Conservation (phyloP, 495 filamentous ascomycete genomes). For the Evernia prunastri region DNA sequence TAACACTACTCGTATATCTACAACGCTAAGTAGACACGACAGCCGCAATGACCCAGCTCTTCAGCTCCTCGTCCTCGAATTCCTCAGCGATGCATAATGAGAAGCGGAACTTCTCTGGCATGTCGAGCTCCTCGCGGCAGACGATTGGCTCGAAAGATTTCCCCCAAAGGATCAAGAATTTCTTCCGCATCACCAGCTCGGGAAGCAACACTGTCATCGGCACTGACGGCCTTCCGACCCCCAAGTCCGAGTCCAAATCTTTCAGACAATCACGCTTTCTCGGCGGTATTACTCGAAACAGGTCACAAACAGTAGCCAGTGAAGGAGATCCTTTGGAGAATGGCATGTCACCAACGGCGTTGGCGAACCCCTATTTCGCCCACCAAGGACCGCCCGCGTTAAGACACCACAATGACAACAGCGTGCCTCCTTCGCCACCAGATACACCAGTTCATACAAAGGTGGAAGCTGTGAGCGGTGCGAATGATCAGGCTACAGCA, state of each 20-base stretch:
- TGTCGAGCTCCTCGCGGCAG: constrained; percentile 26
- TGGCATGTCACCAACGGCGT: constrained; percentile 80
- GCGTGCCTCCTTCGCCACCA: constrained; percentile 92
- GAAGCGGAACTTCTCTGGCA: constrained; percentile 37
- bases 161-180: constrained; percentile 87
- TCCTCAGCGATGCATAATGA: constrained; percentile 25
- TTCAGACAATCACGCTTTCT: constrained; percentile 83
- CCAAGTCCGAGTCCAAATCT: constrained; percentile 54
- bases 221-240: constrained; percentile 37
- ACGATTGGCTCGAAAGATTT: constrained; percentile 54
- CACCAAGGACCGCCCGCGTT: constrained; percentile 92
- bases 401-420: constrained; percentile 89
- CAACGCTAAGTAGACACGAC: neutral
- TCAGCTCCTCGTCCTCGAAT: constrained; percentile 20
- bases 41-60: constrained; percentile 21
- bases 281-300: constrained; percentile 66
- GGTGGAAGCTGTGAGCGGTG: constrained; percentile 62
- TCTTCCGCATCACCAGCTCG: constrained; percentile 88
- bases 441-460: constrained; percentile 72
- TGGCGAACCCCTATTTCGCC: constrained; percentile 94
- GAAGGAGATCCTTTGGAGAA: constrained; percentile 90
- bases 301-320: constrained; percentile 84
- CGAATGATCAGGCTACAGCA: constrained; percentile 64
- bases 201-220: constrained; percentile 43
- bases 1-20: too few relatives aligned